Base-by-base conservation (phyloP, 163 green algal species). In the Volvox carteri region DNA sequence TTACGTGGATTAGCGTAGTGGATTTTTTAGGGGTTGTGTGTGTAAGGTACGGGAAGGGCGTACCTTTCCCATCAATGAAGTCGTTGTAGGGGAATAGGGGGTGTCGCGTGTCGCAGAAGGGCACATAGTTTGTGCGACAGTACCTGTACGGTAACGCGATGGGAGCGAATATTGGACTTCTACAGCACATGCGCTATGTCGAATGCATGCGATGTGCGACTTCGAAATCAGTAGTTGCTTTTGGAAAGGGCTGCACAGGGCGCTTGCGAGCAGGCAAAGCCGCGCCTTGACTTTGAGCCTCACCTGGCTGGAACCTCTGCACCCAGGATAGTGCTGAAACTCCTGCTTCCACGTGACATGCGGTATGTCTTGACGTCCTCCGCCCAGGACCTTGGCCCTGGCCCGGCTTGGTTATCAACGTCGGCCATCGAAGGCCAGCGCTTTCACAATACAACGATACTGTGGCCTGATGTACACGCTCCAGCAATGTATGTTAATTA, bases 41-140 rank as follows among this genome's bases (percentile, higher is more conserved):
- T n/a, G n/a, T n/a, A n/a, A n/a, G n/a, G n/a, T n/a, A n/a, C n/a
- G n/a, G n/a, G 50, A 60, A 65, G 19, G 28, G 54, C 54, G 25
- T 35, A 90, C 74, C 74, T 37, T 79, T 80, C 5, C 85, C 74
- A 6, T 89, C 80, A 1, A 68, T 21, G 16, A 91, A 83, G 60
- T 93, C 90, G 37, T 93, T 92, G 81, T 93, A 92, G 6, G 90
- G n/a, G 37, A 79, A 92, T 0, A 93, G 90, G 12, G 83, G 75
- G 35, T 93, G 90, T 30, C 19, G 84, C 18, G 84, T 92, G 12
- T 78, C 77, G 0, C 41, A 50, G 56, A 93, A 92, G 1, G 90
- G 90, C n/a, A 92, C 86, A 6, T 86, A 83, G 65, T 84, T 90
- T 2, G 90, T 93, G 4, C 90, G 50, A 1, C 67, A 65, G 52